These are phyloP conservation scores for Fusarium albosuccineum DNA, from an alignment of 2,329 filamentous ascomycete genomes.

Conservation along the genomic window DNA sequence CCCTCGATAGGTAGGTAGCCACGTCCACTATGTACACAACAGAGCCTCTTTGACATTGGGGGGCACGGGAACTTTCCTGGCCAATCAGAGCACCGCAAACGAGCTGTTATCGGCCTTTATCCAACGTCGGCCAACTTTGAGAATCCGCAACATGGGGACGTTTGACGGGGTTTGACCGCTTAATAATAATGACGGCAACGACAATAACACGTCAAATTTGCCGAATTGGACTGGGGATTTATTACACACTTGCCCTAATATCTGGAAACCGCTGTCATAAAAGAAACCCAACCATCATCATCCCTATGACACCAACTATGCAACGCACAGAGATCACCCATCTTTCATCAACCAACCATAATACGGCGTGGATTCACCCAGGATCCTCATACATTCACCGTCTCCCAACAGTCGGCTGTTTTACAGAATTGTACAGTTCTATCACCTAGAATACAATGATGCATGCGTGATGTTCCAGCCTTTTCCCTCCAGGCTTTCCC, in stretches of 20 bases:
- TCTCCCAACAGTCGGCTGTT: neutral
- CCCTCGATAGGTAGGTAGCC: too few relatives aligned
- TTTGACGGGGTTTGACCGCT: neutral
- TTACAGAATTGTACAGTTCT: constrained; percentile 43
- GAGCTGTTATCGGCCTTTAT: neutral
- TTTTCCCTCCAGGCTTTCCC: constrained; percentile 24
- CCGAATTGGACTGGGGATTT: too few relatives aligned
- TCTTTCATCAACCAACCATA: neutral
- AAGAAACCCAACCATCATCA: too few relatives aligned
- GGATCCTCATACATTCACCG: neutral
- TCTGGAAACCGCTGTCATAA: too few relatives aligned
- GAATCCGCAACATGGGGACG: neutral
- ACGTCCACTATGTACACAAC: neutral
- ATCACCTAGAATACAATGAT: constrained; percentile 45
- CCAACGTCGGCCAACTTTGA: constrained; percentile 15
- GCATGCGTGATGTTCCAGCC: constrained; percentile 40
- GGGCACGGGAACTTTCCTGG: constrained; percentile 47
- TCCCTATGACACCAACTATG: too few relatives aligned
- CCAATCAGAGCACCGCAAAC: constrained; percentile 43
- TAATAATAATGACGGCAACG: too few relatives aligned
- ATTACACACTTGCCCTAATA: too few relatives aligned
- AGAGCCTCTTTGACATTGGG: constrained; percentile 20
- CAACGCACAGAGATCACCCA: neutral
- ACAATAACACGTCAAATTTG: too few relatives aligned
- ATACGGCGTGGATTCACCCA: neutral